Evolutionary conservation across 192 early-diverging fungal genomes (phyloP).

Genomic region (Backusella mclennaniae): DNA sequence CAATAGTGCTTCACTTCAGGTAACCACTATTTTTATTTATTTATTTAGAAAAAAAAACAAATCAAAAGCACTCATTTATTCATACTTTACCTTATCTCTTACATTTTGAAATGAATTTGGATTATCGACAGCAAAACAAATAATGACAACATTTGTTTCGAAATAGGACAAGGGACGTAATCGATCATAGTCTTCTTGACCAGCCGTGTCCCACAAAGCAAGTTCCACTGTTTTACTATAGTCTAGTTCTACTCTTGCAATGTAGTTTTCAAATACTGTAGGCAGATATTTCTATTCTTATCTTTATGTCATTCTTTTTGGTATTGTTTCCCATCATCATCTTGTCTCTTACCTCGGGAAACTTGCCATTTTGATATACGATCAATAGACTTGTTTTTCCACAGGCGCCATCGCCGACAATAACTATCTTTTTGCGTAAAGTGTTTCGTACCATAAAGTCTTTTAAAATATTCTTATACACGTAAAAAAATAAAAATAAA

Average conservation of each 20-base stretch:
- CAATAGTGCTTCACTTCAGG: conserved; percentile 14
- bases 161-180: conserved; percentile 14
- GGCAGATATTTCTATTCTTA: conserved; percentile 17
- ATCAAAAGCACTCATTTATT: no score
- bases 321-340: neutral
- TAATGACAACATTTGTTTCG: conserved; percentile 10
- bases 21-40: neutral
- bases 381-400: conserved; percentile 7
- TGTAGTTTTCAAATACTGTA: conserved; percentile 23
- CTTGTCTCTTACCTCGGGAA: conserved; percentile 9
- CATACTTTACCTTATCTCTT: neutral
- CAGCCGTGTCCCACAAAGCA: conserved; percentile 21
- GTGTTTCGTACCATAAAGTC: conserved; percentile 2
- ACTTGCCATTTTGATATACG: conserved; percentile 17
- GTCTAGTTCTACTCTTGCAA: conserved; percentile 16
- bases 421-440: conserved; percentile 8
- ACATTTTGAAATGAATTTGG: conserved; percentile 16
- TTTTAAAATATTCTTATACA: neutral
- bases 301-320: conserved; percentile 12
- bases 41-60: neutral
- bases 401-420: conserved; percentile 6
- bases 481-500: neutral
- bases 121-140: conserved; percentile 13
- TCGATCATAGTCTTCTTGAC: conserved; percentile 12
- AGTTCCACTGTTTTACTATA: conserved; percentile 7